A percentile compares a stretch with the other conserved stretches of the same genome.
phyloP scores from a whole-genome alignment of 768 basidiomycete species.

The Suillus brevipes region DNA sequence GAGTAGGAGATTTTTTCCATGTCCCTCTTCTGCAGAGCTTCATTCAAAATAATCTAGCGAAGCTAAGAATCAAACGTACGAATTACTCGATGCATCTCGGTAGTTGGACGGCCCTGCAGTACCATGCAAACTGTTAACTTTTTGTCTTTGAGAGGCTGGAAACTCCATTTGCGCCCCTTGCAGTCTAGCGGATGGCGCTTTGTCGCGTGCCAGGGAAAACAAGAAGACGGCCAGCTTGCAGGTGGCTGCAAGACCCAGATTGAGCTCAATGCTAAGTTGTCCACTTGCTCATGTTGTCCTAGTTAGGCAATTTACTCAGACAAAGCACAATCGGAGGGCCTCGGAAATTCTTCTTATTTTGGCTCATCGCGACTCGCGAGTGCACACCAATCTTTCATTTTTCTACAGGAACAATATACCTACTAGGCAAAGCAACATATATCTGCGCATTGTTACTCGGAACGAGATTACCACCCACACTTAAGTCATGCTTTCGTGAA shows the following conservation, averaged over 20 bases:
- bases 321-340: background rate
- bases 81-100: constrained; percentile 31
- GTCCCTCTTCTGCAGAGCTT: background rate
- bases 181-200: background rate
- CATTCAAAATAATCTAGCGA: constrained; percentile 10
- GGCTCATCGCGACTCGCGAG: background rate
- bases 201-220: background rate
- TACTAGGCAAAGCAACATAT: background rate
- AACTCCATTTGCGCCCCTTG: background rate
- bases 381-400: background rate
- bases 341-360: background rate
- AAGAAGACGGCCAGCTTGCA: constrained; percentile 1
- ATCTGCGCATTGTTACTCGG: background rate
- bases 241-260: constrained; percentile 5
- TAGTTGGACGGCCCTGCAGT: constrained; percentile 18
- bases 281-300: background rate
- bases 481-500: background rate
- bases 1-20: constrained; percentile 26
- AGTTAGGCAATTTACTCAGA: constrained; percentile 1
- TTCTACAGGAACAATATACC: background rate
- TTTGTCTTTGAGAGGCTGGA: constrained; percentile 12
- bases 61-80: constrained; percentile 14
- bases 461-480: background rate
- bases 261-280: constrained; percentile 2
- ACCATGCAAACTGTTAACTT: constrained; percentile 15